phyloP scores from a whole-genome alignment of 139 green algal species.

The Mychonastes homosphaera region DNA sequence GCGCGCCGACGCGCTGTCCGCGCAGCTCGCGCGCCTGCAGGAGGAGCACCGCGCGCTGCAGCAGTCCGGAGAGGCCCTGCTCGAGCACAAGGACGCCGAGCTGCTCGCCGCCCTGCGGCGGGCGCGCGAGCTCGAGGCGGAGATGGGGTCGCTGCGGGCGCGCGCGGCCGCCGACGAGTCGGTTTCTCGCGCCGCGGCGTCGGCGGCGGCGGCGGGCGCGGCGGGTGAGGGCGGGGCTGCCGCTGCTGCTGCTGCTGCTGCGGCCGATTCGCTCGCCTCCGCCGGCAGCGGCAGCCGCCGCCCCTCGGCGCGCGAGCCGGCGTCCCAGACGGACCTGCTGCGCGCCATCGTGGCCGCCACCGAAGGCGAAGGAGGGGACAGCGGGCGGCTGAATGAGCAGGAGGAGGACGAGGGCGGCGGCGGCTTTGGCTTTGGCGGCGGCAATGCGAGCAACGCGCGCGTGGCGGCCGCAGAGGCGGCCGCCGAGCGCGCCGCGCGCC shows the following conservation, averaged over 20 bases:
- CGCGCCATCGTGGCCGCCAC: too few species aligned
- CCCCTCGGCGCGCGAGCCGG: too few species aligned
- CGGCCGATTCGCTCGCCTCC: too few species aligned
- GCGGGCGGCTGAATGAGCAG: too few species aligned
- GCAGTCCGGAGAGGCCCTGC: constrained; percentile 18
- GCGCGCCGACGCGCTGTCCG: too few species aligned
- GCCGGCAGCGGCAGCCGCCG: too few species aligned
- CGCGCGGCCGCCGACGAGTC: not conserved
- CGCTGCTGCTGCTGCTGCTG: too few species aligned
- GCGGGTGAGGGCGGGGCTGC: not conserved
- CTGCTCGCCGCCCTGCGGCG: constrained; percentile 23
- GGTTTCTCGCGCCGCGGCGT: not conserved
- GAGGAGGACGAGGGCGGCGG: too few species aligned
- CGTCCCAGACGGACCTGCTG: too few species aligned
- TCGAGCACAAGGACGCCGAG: constrained; percentile 34
- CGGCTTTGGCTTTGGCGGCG: too few species aligned
- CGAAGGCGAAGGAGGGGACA: too few species aligned
- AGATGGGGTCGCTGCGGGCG: constrained; percentile 12
- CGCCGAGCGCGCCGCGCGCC: not conserved
- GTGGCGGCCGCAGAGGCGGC: not conserved
- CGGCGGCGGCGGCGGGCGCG: not conserved
- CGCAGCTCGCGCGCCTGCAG: too few species aligned
- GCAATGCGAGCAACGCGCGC: not conserved
- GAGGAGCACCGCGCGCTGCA: constrained; percentile 8
- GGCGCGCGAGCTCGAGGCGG: constrained; percentile 9